Evolutionary conservation across 2,329 filamentous ascomycete genomes (phyloP).

Genomic region (Botrytis cinerea): DNA sequence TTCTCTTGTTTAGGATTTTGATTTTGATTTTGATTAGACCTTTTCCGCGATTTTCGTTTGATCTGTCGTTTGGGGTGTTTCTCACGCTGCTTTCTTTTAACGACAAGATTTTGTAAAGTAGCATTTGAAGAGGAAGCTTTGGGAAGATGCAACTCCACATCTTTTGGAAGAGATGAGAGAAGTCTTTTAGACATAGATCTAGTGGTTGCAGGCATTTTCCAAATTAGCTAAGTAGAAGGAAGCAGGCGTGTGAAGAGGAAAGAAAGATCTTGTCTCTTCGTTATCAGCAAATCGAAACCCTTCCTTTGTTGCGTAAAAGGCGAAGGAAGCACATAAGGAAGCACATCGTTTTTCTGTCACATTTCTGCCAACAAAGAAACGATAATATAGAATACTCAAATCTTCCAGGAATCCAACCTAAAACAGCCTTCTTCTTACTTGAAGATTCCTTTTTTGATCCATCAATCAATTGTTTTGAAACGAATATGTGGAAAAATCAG

Average conservation of each 20-base stretch:
- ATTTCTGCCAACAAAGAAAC: neutral
- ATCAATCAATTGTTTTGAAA: no score
- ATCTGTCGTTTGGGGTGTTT: neutral
- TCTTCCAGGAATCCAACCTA: neutral
- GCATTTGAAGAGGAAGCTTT: neutral
- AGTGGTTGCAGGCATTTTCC: conserved; percentile 4
- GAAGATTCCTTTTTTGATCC: no score
- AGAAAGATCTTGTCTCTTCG: neutral
- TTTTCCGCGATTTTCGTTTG: neutral
- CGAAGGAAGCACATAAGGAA: no score
- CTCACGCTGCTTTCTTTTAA: neutral
- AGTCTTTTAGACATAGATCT: neutral
- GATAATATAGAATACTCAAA: neutral
- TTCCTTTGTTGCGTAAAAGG: neutral
- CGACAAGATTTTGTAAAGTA: neutral
- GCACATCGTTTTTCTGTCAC: neutral
- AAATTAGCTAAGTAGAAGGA: neutral
- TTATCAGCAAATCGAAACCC: neutral
- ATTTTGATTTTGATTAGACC: neutral
- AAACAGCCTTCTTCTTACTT: no score
- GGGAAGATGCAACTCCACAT: neutral
- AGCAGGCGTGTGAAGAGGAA: neutral
- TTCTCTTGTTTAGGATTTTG: neutral
- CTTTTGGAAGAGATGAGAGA: neutral
- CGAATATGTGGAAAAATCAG: no score